Conservation (phyloP, 108 stramenopile genomes). For the Cylindrotheca closterium region DNA sequence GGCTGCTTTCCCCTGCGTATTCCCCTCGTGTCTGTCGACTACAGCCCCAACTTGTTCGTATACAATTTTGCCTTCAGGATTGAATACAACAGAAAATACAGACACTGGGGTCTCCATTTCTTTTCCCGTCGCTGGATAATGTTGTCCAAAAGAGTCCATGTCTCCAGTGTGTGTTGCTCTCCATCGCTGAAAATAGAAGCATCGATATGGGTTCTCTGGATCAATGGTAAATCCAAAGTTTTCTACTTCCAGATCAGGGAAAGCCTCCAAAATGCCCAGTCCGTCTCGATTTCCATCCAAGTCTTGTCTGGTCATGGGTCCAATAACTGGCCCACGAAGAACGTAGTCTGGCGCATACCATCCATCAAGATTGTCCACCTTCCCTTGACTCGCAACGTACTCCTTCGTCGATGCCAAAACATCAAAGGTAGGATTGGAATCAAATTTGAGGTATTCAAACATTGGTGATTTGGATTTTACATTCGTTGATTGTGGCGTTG, state of each 20-base stretch:
- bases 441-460: slow-evolving; percentile 29
- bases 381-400: slow-evolving; percentile 4
- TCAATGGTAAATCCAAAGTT: slow-evolving; percentile 57
- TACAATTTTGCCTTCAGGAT: slow-evolving; percentile 23
- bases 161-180: slow-evolving; percentile 35
- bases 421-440: slow-evolving; percentile 17
- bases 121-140: slow-evolving; percentile 10
- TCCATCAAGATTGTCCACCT: background rate
- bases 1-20: slow-evolving; percentile 44
- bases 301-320: slow-evolving; percentile 58
- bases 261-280: slow-evolving; percentile 38
- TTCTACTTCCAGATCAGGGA: slow-evolving; percentile 52
- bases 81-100: slow-evolving; percentile 8
- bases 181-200: slow-evolving; percentile 46
- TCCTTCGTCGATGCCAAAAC: slow-evolving; percentile 16
- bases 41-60: slow-evolving; percentile 43
- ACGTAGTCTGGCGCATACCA: slow-evolving; percentile 38
- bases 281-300: slow-evolving; percentile 27
- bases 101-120: slow-evolving; percentile 16
- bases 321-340: slow-evolving; percentile 58
- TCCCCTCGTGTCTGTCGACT: slow-evolving; percentile 46
- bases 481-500: background rate
- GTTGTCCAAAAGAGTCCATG: slow-evolving; percentile 7
- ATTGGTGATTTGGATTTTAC: slow-evolving; percentile 21
- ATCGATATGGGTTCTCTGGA: slow-evolving; percentile 42